Evolutionary conservation across 345 rosid species (phyloP), one percentile per base, ranked within the genome.

Genomic region (Durio zibethinus): DNA sequence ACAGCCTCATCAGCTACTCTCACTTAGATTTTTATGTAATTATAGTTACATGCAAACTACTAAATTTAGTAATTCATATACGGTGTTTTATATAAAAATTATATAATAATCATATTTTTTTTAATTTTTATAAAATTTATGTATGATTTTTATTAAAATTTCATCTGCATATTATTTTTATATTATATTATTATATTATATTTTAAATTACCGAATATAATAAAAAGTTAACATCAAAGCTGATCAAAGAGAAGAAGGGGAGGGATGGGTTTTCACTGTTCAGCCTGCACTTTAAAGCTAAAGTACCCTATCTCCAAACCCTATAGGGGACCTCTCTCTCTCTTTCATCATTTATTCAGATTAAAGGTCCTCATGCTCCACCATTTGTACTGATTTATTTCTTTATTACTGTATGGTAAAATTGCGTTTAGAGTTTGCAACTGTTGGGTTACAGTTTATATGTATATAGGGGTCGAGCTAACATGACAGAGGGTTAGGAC

Each of bases 201-300:
- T n/a, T n/a, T n/a, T n/a, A n/a, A n/a, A n/a, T n/a, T n/a, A n/a
- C n/a, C n/a, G n/a, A n/a, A n/a, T n/a, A n/a, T n/a, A n/a, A n/a
- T n/a, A n/a, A n/a, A n/a, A n/a, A 52, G 85, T 84, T 81, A 76
- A 75, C 87, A 70, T 85, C 86, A 85, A 77, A 79, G 63, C n/a
- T 54, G 61, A 50, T 33, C 1, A 72, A n/a, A 72, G 42, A 38
- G 83, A 11, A n/a, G 15, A 52, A 42, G 20, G 7, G 59, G 65
- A 6, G 20, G 57, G 74, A 29, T 77, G 81, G 73, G 0, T 23
- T 57, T 33, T 42, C 72, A 47, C 59, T 47, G 40, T 25, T 47
- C 4, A 48, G 74, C 74, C 12, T 9, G 10, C 42, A 60, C 65
- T 68, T 65, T 53, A 43, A 82, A 80, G 79, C 48, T 72, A 78